Base-by-base conservation (phyloP, 2,329 filamentous ascomycete genomes). In the Diaporthe sp. region DNA sequence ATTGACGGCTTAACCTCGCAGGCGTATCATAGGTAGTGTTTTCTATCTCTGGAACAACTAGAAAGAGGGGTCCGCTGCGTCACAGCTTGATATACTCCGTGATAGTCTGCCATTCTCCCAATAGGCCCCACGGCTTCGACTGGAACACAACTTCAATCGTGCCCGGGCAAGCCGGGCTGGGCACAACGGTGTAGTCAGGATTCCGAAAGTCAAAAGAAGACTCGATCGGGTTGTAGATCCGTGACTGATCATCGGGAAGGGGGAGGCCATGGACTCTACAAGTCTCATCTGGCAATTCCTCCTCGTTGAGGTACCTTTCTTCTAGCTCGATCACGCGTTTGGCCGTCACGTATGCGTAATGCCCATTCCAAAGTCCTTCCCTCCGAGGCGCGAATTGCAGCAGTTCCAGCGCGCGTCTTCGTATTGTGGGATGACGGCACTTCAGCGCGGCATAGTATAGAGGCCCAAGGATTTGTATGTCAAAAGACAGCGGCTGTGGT, bases 281-380 rank as follows among this genome's bases (percentile, higher is more conserved):
- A 25, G 22, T 22, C 56, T 39, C 56, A 12, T n/a, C 56, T 59
- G 56, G 56, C 32, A 37, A 37, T 0, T 3, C 56, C 1, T n/a
- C 32, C 22, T 19, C 56, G 5, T 59, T 37, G 10, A 59, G 22
- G 17, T 59, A 6, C 22, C 13, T 39, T 25, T 59, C 56, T 25
- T 59, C 56, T 32, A 59, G 56, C 56, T 59, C 56, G 22, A 59
- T 59, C 32, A 59, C 56, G 12, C 56, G 32, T 39, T 59, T 59
- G 32, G 56, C 56, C 9, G 56, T 59, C 35, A 39, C 19, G 12
- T 59, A 59, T 12, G 56, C 56, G 56, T 59, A 22, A 7, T 59
- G 56, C 25, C 19, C 56, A n/a, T 59, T 59, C 56, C 56, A 59
- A 8, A 59, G 32, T 3, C 56, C 56, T 39, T 59, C 56, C 27